These are phyloP conservation scores for Boletus subparvulus DNA, from an alignment of 768 basidiomycete species.

Conservation along the genomic window DNA sequence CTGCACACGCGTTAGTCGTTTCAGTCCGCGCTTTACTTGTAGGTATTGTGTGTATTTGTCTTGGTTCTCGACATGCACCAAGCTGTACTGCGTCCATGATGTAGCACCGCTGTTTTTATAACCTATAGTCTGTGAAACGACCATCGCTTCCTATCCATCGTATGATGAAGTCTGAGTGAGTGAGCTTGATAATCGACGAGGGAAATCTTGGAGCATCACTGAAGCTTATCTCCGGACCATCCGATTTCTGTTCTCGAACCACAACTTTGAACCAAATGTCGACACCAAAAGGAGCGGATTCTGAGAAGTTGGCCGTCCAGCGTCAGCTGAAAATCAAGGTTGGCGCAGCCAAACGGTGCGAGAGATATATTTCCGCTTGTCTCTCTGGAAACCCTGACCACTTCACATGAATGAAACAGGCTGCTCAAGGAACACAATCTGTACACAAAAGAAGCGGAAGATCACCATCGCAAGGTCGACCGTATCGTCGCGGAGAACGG, in stretches of 20 bases:
- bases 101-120: conserved; percentile 29
- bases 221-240: neutral
- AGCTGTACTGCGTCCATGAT: conserved; percentile 32
- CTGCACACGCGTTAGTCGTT: conserved; percentile 26
- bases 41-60: conserved; percentile 35
- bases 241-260: conserved; percentile 5
- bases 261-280: conserved; percentile 18
- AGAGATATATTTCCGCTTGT: conserved; percentile 17
- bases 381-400: conserved; percentile 12
- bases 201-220: neutral
- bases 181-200: conserved; percentile 11
- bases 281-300: conserved; percentile 7
- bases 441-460: conserved; percentile 65
- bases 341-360: conserved; percentile 63
- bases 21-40: conserved; percentile 23
- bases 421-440: conserved; percentile 65
- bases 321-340: conserved; percentile 80
- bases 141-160: conserved; percentile 8
- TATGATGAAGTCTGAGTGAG: neutral
- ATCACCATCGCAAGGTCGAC: conserved; percentile 58
- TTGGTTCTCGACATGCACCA: conserved; percentile 28
- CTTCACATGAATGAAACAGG: conserved; percentile 35
- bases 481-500: conserved; percentile 57
- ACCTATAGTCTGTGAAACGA: conserved; percentile 30
- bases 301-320: conserved; percentile 39